Base-by-base conservation (phyloP, 2,329 filamentous ascomycete genomes). In the Penicillium sp. region DNA sequence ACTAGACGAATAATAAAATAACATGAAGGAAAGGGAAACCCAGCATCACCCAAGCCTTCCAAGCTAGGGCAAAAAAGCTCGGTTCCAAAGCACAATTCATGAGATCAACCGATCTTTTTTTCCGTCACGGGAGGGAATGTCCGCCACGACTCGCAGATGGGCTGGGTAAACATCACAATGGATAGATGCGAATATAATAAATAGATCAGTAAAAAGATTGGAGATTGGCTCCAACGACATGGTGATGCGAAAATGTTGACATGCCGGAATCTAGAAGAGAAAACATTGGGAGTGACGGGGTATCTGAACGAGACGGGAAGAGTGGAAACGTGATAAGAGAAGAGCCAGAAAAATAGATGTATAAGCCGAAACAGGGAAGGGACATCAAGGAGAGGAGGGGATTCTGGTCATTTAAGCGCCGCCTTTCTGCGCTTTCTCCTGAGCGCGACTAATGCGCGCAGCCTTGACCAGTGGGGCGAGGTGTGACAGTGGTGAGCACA, bases 401-500 rank as follows among this genome's bases (percentile, higher is more conserved):
- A 47, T 37, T 20, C 61, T 31, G 31, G 60, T 55, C 56, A 41
- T 54, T 52, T 67, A 77, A 57, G 67, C 62, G 35, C 75, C 73
- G 43, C 76, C 87, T 75, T 91, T 91, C 65, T 87, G 85, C 61
- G 88, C 87, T 78, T 91, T 91, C 78, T 98, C 94, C 71, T 94
- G 89, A 28, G 90, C 90, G 75, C 93, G 86, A 64, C 92, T 92
- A 74, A 91, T 87, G 66, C 93, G 86, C 50, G 94, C 94, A 43
- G 92, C 90, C 71, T 89, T 87, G 54, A 98, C 94, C 60, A 98
- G 84, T 10, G 94, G 93, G 28, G 94, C 89, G 56, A 98, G 83
- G 60, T 92, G 91, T 56, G 83, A 83, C 15, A 93, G 77, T 60
- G 91, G 89, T 57, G 90, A 87, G 69, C 90, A 92, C 63, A 83